These are phyloP conservation scores for Clarireedia sp. DNA, from an alignment of 2,329 filamentous ascomycete species.

Conservation along the genomic window DNA sequence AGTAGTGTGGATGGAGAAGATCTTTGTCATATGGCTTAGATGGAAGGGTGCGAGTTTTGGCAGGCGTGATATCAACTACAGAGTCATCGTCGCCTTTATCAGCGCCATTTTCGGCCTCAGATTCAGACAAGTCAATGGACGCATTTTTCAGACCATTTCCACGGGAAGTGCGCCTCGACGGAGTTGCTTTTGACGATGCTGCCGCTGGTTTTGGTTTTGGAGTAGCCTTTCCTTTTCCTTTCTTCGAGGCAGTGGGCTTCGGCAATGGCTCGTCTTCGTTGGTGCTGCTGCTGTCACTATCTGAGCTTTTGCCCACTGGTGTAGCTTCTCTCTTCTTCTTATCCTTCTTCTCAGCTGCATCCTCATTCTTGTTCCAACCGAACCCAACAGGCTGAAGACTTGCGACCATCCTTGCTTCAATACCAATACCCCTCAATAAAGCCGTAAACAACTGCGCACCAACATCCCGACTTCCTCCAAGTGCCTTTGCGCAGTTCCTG, in stretches of 20 bases:
- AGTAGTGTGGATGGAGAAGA: conserved; percentile 80
- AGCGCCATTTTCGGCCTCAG: conserved; percentile 40
- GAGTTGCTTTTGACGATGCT: conserved; percentile 17
- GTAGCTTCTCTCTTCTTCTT: conserved; percentile 20
- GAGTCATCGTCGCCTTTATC: conserved; percentile 40
- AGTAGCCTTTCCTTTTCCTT: conserved; percentile 16
- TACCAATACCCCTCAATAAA: conserved; percentile 67
- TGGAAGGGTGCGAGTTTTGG: conserved; percentile 10
- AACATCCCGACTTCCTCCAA: conserved; percentile 76
- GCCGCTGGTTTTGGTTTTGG: conserved; percentile 13
- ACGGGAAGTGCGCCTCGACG: conserved; percentile 19
- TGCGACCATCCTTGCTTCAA: conserved; percentile 76
- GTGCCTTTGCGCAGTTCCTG: conserved; percentile 56
- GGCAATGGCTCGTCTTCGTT: conserved; percentile 11
- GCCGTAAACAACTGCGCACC: conserved; percentile 87
- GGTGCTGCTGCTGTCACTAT: neutral
- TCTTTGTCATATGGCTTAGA: conserved; percentile 61
- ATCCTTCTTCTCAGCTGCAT: conserved; percentile 46
- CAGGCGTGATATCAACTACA: conserved; percentile 43
- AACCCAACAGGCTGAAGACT: conserved; percentile 83
- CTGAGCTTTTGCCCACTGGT: conserved; percentile 34
- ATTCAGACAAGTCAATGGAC: conserved; percentile 39
- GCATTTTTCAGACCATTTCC: conserved; percentile 26
- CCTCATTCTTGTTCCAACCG: conserved; percentile 82
- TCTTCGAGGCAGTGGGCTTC: conserved; percentile 4